Base-by-base conservation (phyloP, 768 basidiomycete species). In the Artomyces pyxidatus region DNA sequence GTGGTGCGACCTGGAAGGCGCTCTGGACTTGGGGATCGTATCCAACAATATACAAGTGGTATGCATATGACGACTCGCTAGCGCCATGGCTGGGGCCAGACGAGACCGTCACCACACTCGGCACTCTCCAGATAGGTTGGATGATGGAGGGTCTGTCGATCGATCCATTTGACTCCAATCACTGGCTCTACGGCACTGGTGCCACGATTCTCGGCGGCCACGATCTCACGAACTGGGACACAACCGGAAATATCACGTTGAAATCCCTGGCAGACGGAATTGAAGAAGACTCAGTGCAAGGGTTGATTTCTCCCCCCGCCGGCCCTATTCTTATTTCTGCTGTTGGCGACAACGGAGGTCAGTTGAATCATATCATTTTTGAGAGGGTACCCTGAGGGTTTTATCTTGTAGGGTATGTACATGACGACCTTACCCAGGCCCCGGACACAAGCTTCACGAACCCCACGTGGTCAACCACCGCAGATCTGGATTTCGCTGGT, bases 171-270 rank as follows among this genome's bases (percentile, higher is more conserved):
- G 76, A 85, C 59, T 80, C 77, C 1, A 75, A 83, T 58, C 81
- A 83, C 59, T 81, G 79, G 77, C 63, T 84, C 17, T 83, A 83
- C 60, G 81, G 83, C n/a, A 85, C 83, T 14, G 82, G 83, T 23
- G 72, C 68, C 12, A 83, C 82, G 3, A 71, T 85, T 32, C 76
- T 79, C 38, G 81, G 81, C 8, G 77, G 80, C 5, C 74, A 70
- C 44, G 76, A 81, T 52, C 63, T 81, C 29, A 66, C 59, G 16
- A 58, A 78, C 68, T 85, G 81, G 82, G 81, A 83, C 58, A 70
- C 73, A 0, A 58, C 55, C 3, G 81, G 74, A 59, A 82, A 80
- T 48, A 71, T 85, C 22, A 76, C 79, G 0, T 63, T 85, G 47
- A 68, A 76, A 42, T 76, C 77, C 0, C 65, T 82, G 27, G 81